Evolutionary conservation across 1,139 yeast species (phyloP).

Genomic region (Meyerozyma athensensis): DNA sequence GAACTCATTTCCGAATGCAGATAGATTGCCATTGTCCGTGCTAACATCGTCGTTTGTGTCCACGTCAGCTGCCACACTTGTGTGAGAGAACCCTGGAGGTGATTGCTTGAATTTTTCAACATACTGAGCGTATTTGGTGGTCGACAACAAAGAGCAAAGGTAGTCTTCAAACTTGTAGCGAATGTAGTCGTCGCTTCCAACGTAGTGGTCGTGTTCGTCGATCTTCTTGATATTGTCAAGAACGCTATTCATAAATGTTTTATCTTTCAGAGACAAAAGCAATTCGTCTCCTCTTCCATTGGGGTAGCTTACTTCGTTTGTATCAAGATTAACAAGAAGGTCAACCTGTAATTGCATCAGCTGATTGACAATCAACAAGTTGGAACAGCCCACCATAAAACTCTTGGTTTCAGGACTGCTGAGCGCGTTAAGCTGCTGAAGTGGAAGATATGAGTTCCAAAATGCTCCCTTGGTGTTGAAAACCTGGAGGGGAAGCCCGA

Average conservation of each 20-base stretch:
- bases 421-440: conserved; percentile 82
- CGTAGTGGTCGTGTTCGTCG: conserved; percentile 23
- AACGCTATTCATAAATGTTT: conserved; percentile 59
- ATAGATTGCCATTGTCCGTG: conserved; percentile 25
- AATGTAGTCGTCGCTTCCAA: conserved; percentile 87
- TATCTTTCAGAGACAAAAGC: conserved; percentile 60
- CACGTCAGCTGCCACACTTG: conserved; percentile 6
- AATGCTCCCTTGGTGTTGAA: conserved; percentile 80
- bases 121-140: conserved; percentile 67
- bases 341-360: conserved; percentile 51
- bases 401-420: conserved; percentile 52
- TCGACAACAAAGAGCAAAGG: conserved; percentile 66
- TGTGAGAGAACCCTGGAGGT: conserved; percentile 39
- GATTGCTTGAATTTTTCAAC: conserved; percentile 35
- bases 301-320: conserved; percentile 41
- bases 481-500: conserved; percentile 83
- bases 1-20: conserved; percentile 50
- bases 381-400: conserved; percentile 85
- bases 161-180: conserved; percentile 89
- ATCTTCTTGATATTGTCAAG: conserved; percentile 16
- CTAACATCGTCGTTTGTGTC: conserved; percentile 10
- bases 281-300: conserved; percentile 34
- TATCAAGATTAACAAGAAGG: conserved; percentile 36
- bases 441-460: conserved; percentile 88
- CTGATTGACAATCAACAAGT: conserved; percentile 70